phyloP scores from a whole-genome alignment of 257 asterid species.

The Nicotiana tomentosiformis region DNA sequence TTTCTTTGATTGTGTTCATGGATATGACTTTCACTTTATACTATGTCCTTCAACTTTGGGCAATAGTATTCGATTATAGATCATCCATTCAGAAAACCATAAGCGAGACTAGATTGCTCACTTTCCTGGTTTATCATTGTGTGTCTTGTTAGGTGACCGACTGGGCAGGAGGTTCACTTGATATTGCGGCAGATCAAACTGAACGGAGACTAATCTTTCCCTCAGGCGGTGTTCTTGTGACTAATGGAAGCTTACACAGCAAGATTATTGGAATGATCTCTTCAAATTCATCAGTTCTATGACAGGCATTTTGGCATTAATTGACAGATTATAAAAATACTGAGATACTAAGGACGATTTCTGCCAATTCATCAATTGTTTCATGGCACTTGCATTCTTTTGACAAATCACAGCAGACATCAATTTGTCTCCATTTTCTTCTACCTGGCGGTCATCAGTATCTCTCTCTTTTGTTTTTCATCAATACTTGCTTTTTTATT shows the following conservation, averaged over 20 bases:
- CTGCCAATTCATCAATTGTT: not conserved
- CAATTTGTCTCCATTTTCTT: not conserved
- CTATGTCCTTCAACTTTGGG: not conserved
- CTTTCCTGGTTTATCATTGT: not conserved
- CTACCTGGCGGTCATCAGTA: not conserved
- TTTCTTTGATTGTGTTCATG: not conserved
- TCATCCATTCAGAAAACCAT: not conserved
- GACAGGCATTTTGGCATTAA: not conserved
- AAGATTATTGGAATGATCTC: constrained; percentile 51
- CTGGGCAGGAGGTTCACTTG: constrained; percentile 67
- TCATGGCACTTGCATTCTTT: not conserved
- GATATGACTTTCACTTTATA: not conserved
- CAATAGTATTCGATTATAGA: not conserved
- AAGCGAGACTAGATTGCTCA: not conserved
- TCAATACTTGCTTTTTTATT: not conserved
- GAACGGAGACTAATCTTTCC: constrained; percentile 69
- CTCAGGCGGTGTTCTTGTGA: constrained; percentile 68
- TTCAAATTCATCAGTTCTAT: constrained; percentile 24
- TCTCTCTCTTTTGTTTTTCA: not conserved
- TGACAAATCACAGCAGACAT: not conserved
- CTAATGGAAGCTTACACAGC: constrained; percentile 54
- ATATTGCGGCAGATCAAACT: constrained; percentile 58
- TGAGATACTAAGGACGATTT: not conserved
- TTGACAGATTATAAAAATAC: not conserved
- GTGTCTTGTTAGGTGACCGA: constrained; percentile 60